Conservation (phyloP, 768 basidiomycete species). For the Gloeophyllum trabeum region DNA sequence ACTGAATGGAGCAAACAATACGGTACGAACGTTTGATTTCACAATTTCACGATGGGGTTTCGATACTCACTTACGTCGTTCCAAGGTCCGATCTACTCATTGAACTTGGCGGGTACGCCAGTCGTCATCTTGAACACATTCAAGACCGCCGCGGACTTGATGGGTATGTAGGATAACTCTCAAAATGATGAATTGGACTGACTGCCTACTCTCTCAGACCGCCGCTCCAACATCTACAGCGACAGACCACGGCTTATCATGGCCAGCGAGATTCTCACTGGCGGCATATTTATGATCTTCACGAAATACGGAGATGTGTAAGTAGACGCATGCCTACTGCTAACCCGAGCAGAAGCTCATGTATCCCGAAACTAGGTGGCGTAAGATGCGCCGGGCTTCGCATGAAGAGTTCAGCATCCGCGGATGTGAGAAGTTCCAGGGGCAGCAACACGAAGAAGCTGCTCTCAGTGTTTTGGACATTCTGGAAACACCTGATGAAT, state of each 20-base stretch:
- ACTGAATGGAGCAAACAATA: constrained; percentile 6
- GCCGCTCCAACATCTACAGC: constrained; percentile 16
- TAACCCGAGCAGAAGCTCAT: no score
- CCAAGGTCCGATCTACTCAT: constrained; percentile 8
- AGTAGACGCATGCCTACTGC: constrained; percentile 1
- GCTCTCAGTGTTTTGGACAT: constrained; percentile 17
- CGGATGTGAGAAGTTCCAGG: constrained; percentile 12
- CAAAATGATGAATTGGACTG: no score
- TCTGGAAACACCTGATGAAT: constrained; percentile 14
- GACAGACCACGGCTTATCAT: constrained; percentile 20
- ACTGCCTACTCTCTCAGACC: background rate
- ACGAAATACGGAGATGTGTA: constrained; percentile 13
- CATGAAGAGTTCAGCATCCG: constrained; percentile 21
- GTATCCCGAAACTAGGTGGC: constrained; percentile 17
- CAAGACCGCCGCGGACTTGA: constrained; percentile 10
- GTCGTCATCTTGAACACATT: constrained; percentile 10
- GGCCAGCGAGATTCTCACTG: constrained; percentile 17
- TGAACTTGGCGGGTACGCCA: constrained; percentile 8
- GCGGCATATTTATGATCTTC: constrained; percentile 17
- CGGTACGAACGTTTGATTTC: constrained; percentile 1
- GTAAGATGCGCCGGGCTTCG: constrained; percentile 20
- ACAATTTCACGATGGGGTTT: background rate
- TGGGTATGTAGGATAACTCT: no score
- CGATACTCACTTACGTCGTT: background rate
- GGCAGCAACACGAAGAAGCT: constrained; percentile 19